phyloP scores from a whole-genome alignment of 768 basidiomycete species.

The Hydnomerulius pinastri region DNA sequence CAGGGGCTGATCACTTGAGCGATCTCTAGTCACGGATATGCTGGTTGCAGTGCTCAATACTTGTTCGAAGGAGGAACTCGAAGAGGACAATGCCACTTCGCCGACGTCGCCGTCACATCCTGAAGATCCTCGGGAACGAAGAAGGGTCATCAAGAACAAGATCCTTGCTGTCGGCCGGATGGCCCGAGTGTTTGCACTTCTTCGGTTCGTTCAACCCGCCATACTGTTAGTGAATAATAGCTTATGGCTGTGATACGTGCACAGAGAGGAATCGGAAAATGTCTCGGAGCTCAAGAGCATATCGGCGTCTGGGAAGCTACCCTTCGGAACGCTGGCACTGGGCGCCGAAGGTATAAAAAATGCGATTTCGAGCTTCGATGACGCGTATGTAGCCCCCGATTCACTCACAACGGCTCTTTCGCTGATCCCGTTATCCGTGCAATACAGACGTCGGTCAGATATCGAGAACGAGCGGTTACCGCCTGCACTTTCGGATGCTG shows the following conservation, averaged over 20 bases:
- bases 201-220: constrained; percentile 46
- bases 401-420: neutral
- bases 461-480: constrained; percentile 32
- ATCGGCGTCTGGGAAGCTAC: constrained; percentile 48
- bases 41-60: constrained; percentile 94
- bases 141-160: constrained; percentile 70
- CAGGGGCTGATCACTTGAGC: neutral
- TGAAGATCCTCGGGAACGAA: constrained; percentile 38
- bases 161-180: constrained; percentile 70
- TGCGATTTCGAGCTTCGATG: constrained; percentile 66
- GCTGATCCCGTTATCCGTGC: neutral
- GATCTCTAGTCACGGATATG: constrained; percentile 87
- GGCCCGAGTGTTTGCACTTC: constrained; percentile 65
- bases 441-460: constrained; percentile 24
- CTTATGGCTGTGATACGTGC: neutral
- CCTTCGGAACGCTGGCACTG: constrained; percentile 55
- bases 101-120: constrained; percentile 19
- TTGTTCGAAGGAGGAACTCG: constrained; percentile 94
- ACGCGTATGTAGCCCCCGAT: constrained; percentile 50
- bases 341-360: constrained; percentile 75
- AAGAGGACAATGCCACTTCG: constrained; percentile 58
- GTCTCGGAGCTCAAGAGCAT: constrained; percentile 73
- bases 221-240: neutral
- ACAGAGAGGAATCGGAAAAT: constrained; percentile 64
- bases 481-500: constrained; percentile 16